Percentiles rank a stretch among this genome's conserved stretches.
phyloP scores from a whole-genome alignment of 2,329 filamentous ascomycete species.

The Colletotrichum magnum region DNA sequence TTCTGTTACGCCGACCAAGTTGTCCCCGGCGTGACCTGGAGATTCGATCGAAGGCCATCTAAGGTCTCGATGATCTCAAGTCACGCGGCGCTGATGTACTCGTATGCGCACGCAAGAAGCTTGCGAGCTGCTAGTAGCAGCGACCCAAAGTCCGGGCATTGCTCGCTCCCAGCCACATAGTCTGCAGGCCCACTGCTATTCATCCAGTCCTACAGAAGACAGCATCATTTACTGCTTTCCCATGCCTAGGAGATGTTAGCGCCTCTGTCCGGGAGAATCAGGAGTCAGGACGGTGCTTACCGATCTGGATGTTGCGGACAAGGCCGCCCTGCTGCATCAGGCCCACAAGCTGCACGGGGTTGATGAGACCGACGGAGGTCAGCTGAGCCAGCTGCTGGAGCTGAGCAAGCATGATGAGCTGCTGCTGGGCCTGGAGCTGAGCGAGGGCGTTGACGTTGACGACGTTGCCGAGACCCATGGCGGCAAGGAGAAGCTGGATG shows the following conservation, averaged over 20 bases:
- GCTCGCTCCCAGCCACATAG: not conserved
- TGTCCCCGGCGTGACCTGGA: not conserved
- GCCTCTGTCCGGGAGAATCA: no score
- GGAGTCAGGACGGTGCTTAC: conserved; percentile 47
- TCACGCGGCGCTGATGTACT: conserved; percentile 4
- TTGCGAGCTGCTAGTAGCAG: not conserved
- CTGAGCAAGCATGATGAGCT: conserved; percentile 46
- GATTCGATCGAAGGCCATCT: not conserved
- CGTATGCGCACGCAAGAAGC: not conserved
- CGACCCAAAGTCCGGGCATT: not conserved
- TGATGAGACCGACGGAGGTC: conserved; percentile 44
- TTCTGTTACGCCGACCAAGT: not conserved
- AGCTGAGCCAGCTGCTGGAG: conserved; percentile 47
- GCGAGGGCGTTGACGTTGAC: conserved; percentile 47
- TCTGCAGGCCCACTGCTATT: not conserved
- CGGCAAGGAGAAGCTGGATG: conserved; percentile 46
- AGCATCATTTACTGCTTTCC: conserved; percentile 35
- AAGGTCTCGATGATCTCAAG: not conserved
- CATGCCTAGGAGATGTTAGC: conserved; percentile 20
- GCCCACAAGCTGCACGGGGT: conserved; percentile 42
- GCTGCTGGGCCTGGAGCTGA: conserved; percentile 47
- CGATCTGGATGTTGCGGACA: conserved; percentile 41
- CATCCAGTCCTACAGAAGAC: not conserved
- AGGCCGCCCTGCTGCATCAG: conserved; percentile 45
- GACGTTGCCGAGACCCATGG: conserved; percentile 47